A percentile compares a stretch with the other conserved stretches of the same genome.
These are phyloP conservation scores for Sporothrix mexicana DNA, from an alignment of 2,329 filamentous ascomycete species.

Conservation along the genomic window DNA sequence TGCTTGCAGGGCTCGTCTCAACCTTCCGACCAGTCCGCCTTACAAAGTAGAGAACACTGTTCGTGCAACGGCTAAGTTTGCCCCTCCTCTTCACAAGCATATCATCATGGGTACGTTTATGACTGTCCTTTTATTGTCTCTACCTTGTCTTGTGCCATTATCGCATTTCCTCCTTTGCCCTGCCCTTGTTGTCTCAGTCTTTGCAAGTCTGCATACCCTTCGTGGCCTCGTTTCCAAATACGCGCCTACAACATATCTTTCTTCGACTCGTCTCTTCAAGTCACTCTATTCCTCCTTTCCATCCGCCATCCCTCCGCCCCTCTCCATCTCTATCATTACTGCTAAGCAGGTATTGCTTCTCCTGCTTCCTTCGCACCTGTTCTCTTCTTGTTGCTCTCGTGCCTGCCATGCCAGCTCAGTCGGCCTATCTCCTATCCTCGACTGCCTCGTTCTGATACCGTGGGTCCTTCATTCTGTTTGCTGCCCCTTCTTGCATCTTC, in stretches of 20 bases:
- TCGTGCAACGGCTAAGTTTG: constrained; percentile 28
- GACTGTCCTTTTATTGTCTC: constrained; percentile 2
- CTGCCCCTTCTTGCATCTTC: neutral
- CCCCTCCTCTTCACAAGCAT: constrained; percentile 23
- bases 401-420: neutral
- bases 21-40: constrained; percentile 25
- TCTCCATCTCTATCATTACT: no score
- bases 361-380: no score
- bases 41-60: constrained; percentile 11
- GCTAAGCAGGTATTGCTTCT: no score
- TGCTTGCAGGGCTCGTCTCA: constrained; percentile 15
- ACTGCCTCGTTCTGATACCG: neutral
- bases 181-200: no score
- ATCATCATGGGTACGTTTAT: constrained; percentile 27
- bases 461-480: neutral
- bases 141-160: neutral
- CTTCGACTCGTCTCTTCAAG: no score
- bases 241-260: no score
- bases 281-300: no score
- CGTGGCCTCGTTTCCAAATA: no score
- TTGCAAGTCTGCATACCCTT: no score
- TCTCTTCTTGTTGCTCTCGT: neutral
- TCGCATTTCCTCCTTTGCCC: neutral
- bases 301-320: no score
- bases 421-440: neutral